Base-by-base conservation (phyloP, 1,284 basidiomycete species). In the Exobasidium rhododendri region DNA sequence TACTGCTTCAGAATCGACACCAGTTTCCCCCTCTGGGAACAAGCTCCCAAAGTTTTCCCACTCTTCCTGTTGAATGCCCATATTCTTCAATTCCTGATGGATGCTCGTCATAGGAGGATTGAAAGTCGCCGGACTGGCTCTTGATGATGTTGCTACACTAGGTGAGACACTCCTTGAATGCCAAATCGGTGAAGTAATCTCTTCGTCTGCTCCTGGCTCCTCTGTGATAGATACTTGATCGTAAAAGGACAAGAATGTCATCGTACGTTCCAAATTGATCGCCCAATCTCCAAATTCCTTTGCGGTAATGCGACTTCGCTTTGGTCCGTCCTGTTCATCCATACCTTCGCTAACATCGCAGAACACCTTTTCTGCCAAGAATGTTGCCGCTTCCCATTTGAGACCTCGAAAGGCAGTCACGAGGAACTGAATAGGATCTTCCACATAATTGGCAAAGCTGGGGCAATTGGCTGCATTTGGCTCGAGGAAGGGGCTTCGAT, bases 401-500 rank as follows among this genome's bases (percentile, higher is more conserved):
- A 98, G 94, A 65, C 94, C 94, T 24, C 90, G 86, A 81, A 97
- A 97, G 57, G 92, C 88, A 65, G 86, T 84, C 83, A 91, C 86
- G 79, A 98, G 88, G 82, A 97, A 98, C 43, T 83, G 83, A 80
- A 89, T 84, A 28, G 92, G 92, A 68, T 90, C 86, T 61, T 85
- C 83, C 71, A 88, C 87, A 83, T 89, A 98, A 13, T 87, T 84
- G 68, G 87, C 85, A 81, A 97, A 99, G 46, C 92, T 92, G 30
- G 85, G 67, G 64, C 85, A 81, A 68, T 74, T 82, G 88, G 87
- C 85, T 69, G 87, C 83, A 52, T 86, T 86, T 1, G 96, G 94
- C 80, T 98, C 96, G 54, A 90, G 90, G 92, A 96, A 99, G 20
- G 94, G 94, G 81, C 96, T 97, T 81, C 88, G 91, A 81, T 98